A percentile compares a stretch with the other conserved stretches of the same genome.
Evolutionary conservation across 345 rosid species (phyloP).

Genomic region (Syzygium aromaticum): DNA sequence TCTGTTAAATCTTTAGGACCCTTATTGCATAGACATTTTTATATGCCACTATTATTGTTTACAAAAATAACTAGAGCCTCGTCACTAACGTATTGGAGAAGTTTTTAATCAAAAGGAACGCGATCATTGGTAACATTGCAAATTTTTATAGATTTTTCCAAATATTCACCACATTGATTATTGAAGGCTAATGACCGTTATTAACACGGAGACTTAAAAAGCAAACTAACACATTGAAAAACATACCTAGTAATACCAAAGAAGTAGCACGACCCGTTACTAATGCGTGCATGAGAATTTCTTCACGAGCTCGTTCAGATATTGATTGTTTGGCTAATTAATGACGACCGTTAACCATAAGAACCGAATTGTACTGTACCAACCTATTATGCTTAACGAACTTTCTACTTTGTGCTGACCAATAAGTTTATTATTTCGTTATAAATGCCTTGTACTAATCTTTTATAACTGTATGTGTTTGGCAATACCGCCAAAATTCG

Average conservation of each 20-base stretch:
- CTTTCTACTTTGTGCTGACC: background rate
- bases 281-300: background rate
- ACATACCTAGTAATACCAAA: background rate
- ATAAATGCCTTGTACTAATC: background rate
- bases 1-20: background rate
- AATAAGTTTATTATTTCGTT: background rate
- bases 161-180: background rate
- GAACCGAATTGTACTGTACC: background rate
- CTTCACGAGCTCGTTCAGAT: background rate
- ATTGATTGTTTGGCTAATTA: too few relatives aligned
- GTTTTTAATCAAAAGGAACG: background rate
- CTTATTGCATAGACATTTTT: background rate
- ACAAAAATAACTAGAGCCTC: background rate
- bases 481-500: background rate
- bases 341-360: background rate
- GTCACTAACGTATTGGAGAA: background rate
- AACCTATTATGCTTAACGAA: background rate
- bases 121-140: background rate
- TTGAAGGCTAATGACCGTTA: background rate
- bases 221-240: background rate
- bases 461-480: background rate
- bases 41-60: background rate
- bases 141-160: background rate
- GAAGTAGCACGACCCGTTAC: too few relatives aligned
- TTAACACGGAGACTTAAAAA: background rate